Base-by-base conservation (phyloP, 805 yeast species). In the Dipodascus geniculatus region DNA sequence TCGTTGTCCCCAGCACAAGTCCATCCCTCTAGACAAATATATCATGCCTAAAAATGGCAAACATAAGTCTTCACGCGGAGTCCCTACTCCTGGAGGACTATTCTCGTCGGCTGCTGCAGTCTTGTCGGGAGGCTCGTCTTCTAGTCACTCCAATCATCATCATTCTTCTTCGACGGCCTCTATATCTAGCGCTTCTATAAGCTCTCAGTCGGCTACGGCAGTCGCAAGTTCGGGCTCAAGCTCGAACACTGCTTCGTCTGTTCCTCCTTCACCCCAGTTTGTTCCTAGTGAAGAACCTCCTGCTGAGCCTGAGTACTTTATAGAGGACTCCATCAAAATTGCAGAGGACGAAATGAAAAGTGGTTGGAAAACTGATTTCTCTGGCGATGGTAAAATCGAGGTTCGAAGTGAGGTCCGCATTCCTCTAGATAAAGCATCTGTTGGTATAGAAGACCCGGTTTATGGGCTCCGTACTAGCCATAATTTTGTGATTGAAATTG, bases 311-410 rank as follows among this genome's bases (percentile, higher is more conserved):
- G 44, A 47, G 16, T 47, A 8, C 1, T 53, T 54, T 20, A 51
- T 59, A 9, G 95, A 90, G 65, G 96, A 90, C 63, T 76, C 78
- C 4, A 75, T 90, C 28, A 79, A 86, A 3, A 71, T 93, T 4
- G 78, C 83, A 11, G 77, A 81, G 53, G 96, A 96, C 9, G 96
- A 87, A 56, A 69, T 89, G 63, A 87, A 85, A 64, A 74, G 78
- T 28, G 99, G 99, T 2, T 93, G 99, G 99, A 93, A 93, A 66
- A 81, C 93, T 1, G 99, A 93, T 68, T 90, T 84, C 65, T 69
- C 81, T 3, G 84, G 81, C 47, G 75, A 75, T 48, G 99, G 99
- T 2, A 75, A 79, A 53, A 82, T 90, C 56, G 96, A 88, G 66
- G 66, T 90, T 65, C 57, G 61, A 31, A 54, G 57, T 23, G 69